Evolutionary conservation across 2,329 filamentous ascomycete species (phyloP).

Genomic region (Aureobasidium subglaciale): DNA sequence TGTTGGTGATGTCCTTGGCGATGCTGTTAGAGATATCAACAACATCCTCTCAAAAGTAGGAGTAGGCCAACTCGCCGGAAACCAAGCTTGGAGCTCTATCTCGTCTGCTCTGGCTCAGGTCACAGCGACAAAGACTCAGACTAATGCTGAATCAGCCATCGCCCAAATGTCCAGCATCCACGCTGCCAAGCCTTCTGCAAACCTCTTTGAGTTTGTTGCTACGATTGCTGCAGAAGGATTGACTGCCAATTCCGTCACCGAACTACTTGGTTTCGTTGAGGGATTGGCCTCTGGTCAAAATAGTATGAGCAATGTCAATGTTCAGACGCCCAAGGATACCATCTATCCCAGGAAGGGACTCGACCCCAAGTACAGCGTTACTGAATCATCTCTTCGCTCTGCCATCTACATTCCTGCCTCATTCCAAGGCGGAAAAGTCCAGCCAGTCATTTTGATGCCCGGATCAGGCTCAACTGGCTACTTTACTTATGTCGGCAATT

Average conservation of each 20-base stretch:
- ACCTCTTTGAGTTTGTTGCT: slow-evolving; percentile 23
- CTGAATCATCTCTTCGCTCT: slow-evolving; percentile 41
- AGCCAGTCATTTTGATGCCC: slow-evolving; percentile 47
- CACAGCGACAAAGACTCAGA: slow-evolving; percentile 24
- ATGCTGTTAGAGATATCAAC: slow-evolving; percentile 11
- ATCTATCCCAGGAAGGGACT: slow-evolving; percentile 33
- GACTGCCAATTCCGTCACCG: slow-evolving; percentile 16
- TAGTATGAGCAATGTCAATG: slow-evolving; percentile 25
- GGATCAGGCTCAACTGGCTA: slow-evolving; percentile 47
- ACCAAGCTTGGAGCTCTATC: slow-evolving; percentile 6
- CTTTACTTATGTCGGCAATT: slow-evolving; percentile 39
- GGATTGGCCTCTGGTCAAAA: slow-evolving; percentile 22
- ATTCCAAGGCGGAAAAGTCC: slow-evolving; percentile 42
- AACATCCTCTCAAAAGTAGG: slow-evolving; percentile 9
- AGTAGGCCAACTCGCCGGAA: background rate
- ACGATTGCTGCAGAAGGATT: slow-evolving; percentile 25
- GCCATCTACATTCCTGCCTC: slow-evolving; percentile 46
- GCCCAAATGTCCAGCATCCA: slow-evolving; percentile 17
- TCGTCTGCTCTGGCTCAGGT: slow-evolving; percentile 19
- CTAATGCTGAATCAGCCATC: slow-evolving; percentile 20
- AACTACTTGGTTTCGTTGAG: slow-evolving; percentile 22
- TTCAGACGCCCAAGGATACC: slow-evolving; percentile 18
- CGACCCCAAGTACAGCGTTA: slow-evolving; percentile 45
- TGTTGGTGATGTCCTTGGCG: background rate
- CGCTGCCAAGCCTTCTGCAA: slow-evolving; percentile 22